phyloP scores from a whole-genome alignment of 495 filamentous ascomycete species.

The Aspergillus panamensis region DNA sequence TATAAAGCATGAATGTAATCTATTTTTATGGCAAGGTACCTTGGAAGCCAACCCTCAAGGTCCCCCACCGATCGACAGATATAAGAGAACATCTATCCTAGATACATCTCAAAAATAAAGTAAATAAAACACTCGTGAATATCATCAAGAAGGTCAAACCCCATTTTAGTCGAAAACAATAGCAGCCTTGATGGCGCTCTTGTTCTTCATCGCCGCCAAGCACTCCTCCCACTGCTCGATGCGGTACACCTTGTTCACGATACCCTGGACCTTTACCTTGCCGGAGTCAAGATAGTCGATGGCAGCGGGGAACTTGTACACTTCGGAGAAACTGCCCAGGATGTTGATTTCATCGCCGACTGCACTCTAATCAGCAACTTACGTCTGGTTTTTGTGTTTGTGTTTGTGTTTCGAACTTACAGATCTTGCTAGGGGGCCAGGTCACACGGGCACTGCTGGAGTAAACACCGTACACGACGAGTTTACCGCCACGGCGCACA shows the following conservation, averaged over 20 bases:
- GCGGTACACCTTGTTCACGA: conserved; percentile 52
- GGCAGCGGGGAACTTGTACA: conserved; percentile 70
- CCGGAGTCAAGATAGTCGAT: conserved; percentile 66
- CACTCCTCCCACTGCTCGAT: conserved; percentile 46
- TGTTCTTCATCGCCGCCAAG: conserved; percentile 51
- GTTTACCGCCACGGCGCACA: conserved; percentile 62
- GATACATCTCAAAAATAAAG: not conserved
- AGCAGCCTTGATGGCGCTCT: conserved; percentile 67
- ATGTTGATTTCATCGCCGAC: conserved; percentile 64
- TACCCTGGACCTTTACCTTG: conserved; percentile 57
- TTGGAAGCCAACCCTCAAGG: conserved; percentile 10
- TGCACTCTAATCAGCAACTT: conserved; percentile 10
- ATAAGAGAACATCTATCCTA: not conserved
- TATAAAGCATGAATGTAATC: not conserved
- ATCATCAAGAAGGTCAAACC: conserved; percentile 1
- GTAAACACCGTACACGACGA: conserved; percentile 69
- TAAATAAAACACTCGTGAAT: conserved; percentile 3
- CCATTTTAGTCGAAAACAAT: conserved; percentile 59
- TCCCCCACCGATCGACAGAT: conserved; percentile 1
- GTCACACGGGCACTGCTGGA: conserved; percentile 55
- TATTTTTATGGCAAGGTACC: conserved; percentile 1
- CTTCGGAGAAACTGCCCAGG: conserved; percentile 65
- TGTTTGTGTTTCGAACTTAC: conserved; percentile 22
- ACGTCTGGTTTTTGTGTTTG: not conserved
- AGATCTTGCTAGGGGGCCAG: conserved; percentile 67